Evolutionary conservation across 2,329 filamentous ascomycete species (phyloP).

Genomic region (Metarhizium robertsii): DNA sequence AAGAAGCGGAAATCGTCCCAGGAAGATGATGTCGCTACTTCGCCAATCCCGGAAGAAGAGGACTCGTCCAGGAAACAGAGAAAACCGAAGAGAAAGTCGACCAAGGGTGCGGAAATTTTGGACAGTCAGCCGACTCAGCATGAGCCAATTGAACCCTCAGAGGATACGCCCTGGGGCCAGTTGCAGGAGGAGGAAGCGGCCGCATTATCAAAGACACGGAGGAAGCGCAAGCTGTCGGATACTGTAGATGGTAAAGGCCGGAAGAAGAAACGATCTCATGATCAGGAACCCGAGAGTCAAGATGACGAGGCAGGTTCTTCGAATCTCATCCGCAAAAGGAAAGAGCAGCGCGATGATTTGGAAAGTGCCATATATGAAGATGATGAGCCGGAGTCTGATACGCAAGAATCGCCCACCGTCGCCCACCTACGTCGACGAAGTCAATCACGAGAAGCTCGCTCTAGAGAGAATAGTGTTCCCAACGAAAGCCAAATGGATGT

Average conservation of each 20-base stretch:
- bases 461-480: constrained; percentile 17
- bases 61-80: constrained; percentile 13
- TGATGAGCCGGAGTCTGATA: constrained; percentile 9
- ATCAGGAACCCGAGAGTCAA: constrained; percentile 12
- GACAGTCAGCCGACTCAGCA: constrained; percentile 2
- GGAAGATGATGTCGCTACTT: constrained; percentile 6
- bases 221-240: constrained; percentile 24
- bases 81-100: constrained; percentile 17
- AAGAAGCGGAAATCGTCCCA: constrained; percentile 8
- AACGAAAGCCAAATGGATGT: constrained; percentile 15
- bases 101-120: constrained; percentile 2
- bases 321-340: constrained; percentile 7
- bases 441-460: constrained; percentile 17
- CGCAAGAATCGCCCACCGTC: constrained; percentile 18
- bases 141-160: neutral
- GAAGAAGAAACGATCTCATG: constrained; percentile 23
- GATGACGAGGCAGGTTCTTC: constrained; percentile 3
- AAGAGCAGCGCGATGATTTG: constrained; percentile 3
- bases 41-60: constrained; percentile 8
- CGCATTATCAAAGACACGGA: constrained; percentile 17
- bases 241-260: constrained; percentile 20
- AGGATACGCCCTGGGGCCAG: constrained; percentile 5
- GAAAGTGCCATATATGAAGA: constrained; percentile 13
- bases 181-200: constrained; percentile 9
- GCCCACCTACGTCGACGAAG: constrained; percentile 16